phyloP scores from a whole-genome alignment of 2,329 filamentous ascomycete species.

The Bimuria novae-zelandiae region DNA sequence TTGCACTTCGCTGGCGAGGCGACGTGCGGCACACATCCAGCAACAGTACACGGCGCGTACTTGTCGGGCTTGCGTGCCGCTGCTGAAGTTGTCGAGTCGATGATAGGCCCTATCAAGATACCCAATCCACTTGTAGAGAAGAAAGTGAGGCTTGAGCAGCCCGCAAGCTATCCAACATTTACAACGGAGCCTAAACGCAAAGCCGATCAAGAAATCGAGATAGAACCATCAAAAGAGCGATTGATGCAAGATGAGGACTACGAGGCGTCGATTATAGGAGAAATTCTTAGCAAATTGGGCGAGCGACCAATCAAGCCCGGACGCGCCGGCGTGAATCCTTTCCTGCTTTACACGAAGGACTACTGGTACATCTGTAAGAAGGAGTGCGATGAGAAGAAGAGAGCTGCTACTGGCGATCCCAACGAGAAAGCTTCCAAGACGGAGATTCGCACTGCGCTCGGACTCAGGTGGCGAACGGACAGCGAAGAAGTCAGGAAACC shows the following conservation, averaged over 20 bases:
- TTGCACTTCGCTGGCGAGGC: conserved; percentile 96
- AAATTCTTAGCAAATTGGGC: conserved; percentile 69
- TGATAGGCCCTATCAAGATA: conserved; percentile 81
- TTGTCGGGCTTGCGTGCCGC: conserved; percentile 89
- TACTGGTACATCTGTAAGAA: conserved; percentile 66
- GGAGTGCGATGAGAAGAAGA: conserved; percentile 70
- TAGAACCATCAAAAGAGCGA: conserved; percentile 27
- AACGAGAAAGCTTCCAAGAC: conserved; percentile 69
- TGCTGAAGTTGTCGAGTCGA: conserved; percentile 77
- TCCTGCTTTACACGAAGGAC: conserved; percentile 85
- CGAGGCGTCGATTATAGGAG: conserved; percentile 61
- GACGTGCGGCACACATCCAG: conserved; percentile 92
- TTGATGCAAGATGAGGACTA: conserved; percentile 51
- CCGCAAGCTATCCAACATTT: conserved; percentile 16
- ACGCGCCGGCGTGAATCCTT: conserved; percentile 80
- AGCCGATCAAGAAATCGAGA: conserved; percentile 22
- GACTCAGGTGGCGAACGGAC: conserved; percentile 88
- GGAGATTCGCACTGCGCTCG: conserved; percentile 83
- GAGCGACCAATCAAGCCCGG: conserved; percentile 72
- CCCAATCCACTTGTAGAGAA: conserved; percentile 73
- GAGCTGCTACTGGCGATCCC: conserved; percentile 66
- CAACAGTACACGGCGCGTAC: conserved; percentile 96
- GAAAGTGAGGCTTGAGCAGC: conserved; percentile 50
- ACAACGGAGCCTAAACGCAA: conserved; percentile 31
- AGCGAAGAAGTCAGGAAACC: conserved; percentile 72